These are phyloP conservation scores for Cytospora chrysosperma DNA, from an alignment of 2,329 filamentous ascomycete genomes.

Conservation along the genomic window DNA sequence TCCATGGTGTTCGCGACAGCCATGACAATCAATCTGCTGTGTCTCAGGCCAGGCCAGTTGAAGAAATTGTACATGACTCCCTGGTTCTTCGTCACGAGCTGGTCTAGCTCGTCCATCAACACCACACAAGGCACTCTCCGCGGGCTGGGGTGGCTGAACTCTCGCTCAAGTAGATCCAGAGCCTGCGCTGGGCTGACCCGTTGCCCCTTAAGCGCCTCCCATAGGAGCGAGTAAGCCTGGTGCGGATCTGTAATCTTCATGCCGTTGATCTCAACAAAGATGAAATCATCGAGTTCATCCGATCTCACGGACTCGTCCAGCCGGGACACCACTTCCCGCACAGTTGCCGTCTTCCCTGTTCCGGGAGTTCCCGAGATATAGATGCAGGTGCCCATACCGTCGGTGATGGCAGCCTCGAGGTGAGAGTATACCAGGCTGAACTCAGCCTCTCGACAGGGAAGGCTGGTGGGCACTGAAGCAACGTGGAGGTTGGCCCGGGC, in stretches of 20 bases:
- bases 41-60: conserved; percentile 92
- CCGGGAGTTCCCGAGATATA: conserved; percentile 99
- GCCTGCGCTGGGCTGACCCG: conserved; percentile 90
- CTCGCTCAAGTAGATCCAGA: conserved; percentile 83
- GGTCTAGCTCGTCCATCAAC: conserved; percentile 96
- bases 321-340: conserved; percentile 88
- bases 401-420: conserved; percentile 88
- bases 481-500: conserved; percentile 89
- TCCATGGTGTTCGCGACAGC: conserved; percentile 99
- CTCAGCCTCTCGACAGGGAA: conserved; percentile 90
- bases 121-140: conserved; percentile 93
- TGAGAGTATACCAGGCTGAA: conserved; percentile 92
- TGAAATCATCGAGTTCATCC: conserved; percentile 96
- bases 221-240: conserved; percentile 90
- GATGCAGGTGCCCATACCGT: conserved; percentile 92
- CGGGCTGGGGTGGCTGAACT: conserved; percentile 89
- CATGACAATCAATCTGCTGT: conserved; percentile 91
- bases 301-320: conserved; percentile 83
- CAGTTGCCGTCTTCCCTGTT: conserved; percentile 95
- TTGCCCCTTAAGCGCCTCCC: conserved; percentile 94
- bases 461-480: conserved; percentile 81
- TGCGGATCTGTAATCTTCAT: conserved; percentile 99
- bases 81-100: conserved; percentile 96
- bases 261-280: conserved; percentile 98
- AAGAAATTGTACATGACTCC: conserved; percentile 99